phyloP scores from a whole-genome alignment of 805 yeast species.

The Candida methanosorbosa region DNA sequence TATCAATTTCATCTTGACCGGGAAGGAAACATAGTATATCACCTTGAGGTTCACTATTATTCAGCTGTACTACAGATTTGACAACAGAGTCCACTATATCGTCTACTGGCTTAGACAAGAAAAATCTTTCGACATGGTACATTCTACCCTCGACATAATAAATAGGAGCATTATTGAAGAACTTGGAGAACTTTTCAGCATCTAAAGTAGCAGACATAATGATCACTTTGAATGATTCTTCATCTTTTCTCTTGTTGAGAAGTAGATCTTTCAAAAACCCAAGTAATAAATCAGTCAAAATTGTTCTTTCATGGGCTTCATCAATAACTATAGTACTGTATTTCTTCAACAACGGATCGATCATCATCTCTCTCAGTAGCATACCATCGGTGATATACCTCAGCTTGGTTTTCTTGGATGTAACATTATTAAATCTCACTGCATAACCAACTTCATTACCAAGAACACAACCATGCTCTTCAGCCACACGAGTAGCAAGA shows the following conservation, averaged over 20 bases:
- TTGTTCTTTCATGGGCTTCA: slow-evolving; percentile 97
- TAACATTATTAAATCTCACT: slow-evolving; percentile 79
- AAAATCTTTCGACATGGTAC: slow-evolving; percentile 71
- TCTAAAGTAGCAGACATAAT: slow-evolving; percentile 97
- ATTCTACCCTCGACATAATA: slow-evolving; percentile 84
- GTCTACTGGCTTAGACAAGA: slow-evolving; percentile 55
- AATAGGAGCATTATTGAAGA: slow-evolving; percentile 76
- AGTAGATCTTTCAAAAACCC: slow-evolving; percentile 77
- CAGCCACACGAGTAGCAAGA: slow-evolving; percentile 85
- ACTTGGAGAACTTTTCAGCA: slow-evolving; percentile 76
- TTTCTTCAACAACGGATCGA: slow-evolving; percentile 50
- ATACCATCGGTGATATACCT: slow-evolving; percentile 96
- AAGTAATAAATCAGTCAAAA: slow-evolving; percentile 79
- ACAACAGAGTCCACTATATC: slow-evolving; percentile 79
- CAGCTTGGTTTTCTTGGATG: slow-evolving; percentile 49
- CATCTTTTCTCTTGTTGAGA: slow-evolving; percentile 34
- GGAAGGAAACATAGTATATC: slow-evolving; percentile 90
- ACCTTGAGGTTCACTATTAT: slow-evolving; percentile 73
- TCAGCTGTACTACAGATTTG: slow-evolving; percentile 68
- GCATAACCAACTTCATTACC: slow-evolving; percentile 89
- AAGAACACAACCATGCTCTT: slow-evolving; percentile 67
- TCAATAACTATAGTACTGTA: slow-evolving; percentile 80
- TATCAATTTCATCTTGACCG: slow-evolving; percentile 97
- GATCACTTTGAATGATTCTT: slow-evolving; percentile 50
- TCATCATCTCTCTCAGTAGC: slow-evolving; percentile 85